Evolutionary conservation across 495 filamentous ascomycete species (phyloP), one percentile per base, ranked within the genome.

Genomic region (Rhypophila decipiens): DNA sequence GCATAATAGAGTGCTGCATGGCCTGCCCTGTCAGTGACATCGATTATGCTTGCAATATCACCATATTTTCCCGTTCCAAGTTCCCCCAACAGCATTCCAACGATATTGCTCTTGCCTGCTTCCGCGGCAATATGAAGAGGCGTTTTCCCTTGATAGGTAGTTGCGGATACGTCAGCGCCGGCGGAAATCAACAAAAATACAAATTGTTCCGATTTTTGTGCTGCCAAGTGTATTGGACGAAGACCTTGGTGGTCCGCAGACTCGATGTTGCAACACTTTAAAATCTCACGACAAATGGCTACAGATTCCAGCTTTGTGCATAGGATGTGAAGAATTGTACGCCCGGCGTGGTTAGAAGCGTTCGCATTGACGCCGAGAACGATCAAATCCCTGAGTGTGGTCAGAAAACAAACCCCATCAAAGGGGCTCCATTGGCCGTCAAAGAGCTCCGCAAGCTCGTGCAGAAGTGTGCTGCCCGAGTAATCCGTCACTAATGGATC

Each of bases 91-190:
- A 76, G 49, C 13, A 70, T 35, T 0, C 62, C 71, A 7, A 75
- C 49, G 7, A 59, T 52, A 41, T 71, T 71, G 33, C 51, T 61
- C 42, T 68, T 54, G 4, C 63, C 51, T 22, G 65, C 59, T 29
- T 50, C 44, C 3, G 65, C 56, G 7, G 69, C 71, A 18, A 72
- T 51, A 46, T 75, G 72, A 3, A 75, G 53, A 15, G 65, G 42
- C 9, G 63, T 72, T 13, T 56, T 46, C 1, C 61, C 56, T 12
- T 69, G 54, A 15, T 58, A 46, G 0, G 70, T 69, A 5, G 19
- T 21, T 11, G 31, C 33, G 8, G 50, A 49, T 12, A 53, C 20
- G 40, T 64, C 50, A 2, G 64, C 67, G 4, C 71, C 71, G 0
- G 52, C 52, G 11, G 46, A 23, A n/a, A 75, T 57, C n/a, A 75